These are phyloP conservation scores for Canna indica DNA, from an alignment of 176 grass and related monocot species.

Conservation along the genomic window DNA sequence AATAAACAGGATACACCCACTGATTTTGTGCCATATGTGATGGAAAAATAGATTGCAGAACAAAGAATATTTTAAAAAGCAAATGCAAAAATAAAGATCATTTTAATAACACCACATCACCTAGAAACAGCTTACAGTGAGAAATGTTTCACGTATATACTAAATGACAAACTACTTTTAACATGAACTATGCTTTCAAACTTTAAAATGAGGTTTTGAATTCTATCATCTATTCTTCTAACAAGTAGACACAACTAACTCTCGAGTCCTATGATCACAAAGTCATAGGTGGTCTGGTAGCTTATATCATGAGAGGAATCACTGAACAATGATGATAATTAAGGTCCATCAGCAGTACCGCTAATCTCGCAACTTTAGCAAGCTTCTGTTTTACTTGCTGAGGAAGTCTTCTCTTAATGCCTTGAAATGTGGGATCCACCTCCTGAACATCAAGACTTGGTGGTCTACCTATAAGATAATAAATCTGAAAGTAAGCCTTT, in stretches of 20 bases:
- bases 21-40: too few relatives aligned
- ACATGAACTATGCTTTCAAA: neutral
- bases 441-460: conserved; percentile 67
- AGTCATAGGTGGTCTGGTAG: neutral
- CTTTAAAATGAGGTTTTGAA: neutral
- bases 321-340: conserved; percentile 9
- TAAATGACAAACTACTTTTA: neutral
- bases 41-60: neutral
- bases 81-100: too few relatives aligned
- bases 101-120: neutral
- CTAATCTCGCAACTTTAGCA: conserved; percentile 95
- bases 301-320: neutral
- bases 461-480: conserved; percentile 53
- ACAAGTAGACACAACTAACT: neutral
- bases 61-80: neutral
- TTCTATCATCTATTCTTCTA: neutral
- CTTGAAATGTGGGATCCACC: conserved; percentile 55
- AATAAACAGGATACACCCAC: too few relatives aligned
- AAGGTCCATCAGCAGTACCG: conserved; percentile 45
- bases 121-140: too few relatives aligned
- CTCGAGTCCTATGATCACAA: neutral
- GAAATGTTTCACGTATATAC: too few relatives aligned
- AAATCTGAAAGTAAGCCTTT: conserved; percentile 28
- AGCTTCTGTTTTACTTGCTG: conserved; percentile 89
- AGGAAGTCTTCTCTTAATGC: conserved; percentile 84